Base-by-base conservation (phyloP, 768 basidiomycete genomes). In the Phlebiopsis flavidoalba region DNA sequence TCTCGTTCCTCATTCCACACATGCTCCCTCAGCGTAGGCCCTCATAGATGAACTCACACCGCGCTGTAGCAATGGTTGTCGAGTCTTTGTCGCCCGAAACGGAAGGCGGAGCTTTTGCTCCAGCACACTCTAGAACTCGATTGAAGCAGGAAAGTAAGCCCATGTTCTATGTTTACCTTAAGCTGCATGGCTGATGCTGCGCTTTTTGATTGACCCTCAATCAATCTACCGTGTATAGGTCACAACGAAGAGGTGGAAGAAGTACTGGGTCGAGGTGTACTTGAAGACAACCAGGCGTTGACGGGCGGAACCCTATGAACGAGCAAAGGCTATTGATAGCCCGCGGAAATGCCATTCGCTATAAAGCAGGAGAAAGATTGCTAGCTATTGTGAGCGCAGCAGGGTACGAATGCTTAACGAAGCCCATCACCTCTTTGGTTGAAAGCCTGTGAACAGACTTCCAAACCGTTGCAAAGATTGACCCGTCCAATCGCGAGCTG, bases 231-330 rank as follows among this genome's bases (percentile, higher is more conserved):
- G 12, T 10, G 26, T 24, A 22, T 10, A 88, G 86, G 65, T 87
- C n/a, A 86, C 74, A 85, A 84, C 15, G 73, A 76, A 45, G 80
- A 85, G 31, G 86, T 87, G 26, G 86, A n/a, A 87, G 69, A 81
- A 78, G 51, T 87, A 85, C 66, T 66, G n/a, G n/a, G n/a, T 88
- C 24, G 86, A 89, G 15, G 83, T 87, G 17, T 88, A 86, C 66
- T 69, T 89, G 50, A 75, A 78, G 58, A 87, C 85, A n/a, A 15
- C 85, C 86, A 0, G 79, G 82, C n/a, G 52, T 69, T 89, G 15
- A 71, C 81, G 22, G 77, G 74, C 52, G 6, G 73, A n/a, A n/a
- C n/a, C n/a, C n/a, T n/a, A 75, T 49, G 80, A 86, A 61, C 67
- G 83, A 2, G 78, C 80, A 4, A 78, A 73, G 59, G 87, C 86